phyloP scores from a whole-genome alignment of 2,329 filamentous ascomycete genomes.

The Esteya vermicola region DNA sequence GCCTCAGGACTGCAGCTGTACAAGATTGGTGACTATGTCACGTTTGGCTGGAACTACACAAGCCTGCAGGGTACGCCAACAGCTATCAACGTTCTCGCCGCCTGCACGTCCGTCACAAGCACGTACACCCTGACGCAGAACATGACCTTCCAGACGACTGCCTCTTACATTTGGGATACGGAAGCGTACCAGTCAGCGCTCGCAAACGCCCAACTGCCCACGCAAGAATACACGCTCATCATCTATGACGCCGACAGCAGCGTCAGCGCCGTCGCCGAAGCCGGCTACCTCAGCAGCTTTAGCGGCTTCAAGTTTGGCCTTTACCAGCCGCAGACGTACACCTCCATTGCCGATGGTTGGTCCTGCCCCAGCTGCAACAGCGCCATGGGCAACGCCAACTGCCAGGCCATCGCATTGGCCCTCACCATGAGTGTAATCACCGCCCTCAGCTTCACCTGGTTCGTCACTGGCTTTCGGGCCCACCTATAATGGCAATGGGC shows the following conservation, averaged over 20 bases:
- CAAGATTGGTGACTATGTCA: conserved; percentile 46
- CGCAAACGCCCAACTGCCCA: conserved; percentile 31
- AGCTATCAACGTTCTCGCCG: conserved; percentile 44
- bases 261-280: conserved; percentile 32
- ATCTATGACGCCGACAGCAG: conserved; percentile 43
- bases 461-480: conserved; percentile 34
- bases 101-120: conserved; percentile 34
- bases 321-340: conserved; percentile 38
- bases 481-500: not conserved
- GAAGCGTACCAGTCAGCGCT: conserved; percentile 30
- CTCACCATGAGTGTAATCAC: conserved; percentile 41
- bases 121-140: conserved; percentile 50
- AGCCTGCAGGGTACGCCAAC: conserved; percentile 41
- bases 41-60: conserved; percentile 54
- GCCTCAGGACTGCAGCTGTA: conserved; percentile 33
- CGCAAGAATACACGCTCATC: conserved; percentile 44
- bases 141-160: conserved; percentile 41
- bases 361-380: conserved; percentile 43
- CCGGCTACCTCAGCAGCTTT: conserved; percentile 40
- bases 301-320: conserved; percentile 39
- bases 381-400: conserved; percentile 31
- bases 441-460: conserved; percentile 49
- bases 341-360: conserved; percentile 33
- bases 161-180: conserved; percentile 45
- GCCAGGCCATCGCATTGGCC: conserved; percentile 33